Evolutionary conservation across 2,329 filamentous ascomycete species (phyloP).

Genomic region (Fusarium sp.): DNA sequence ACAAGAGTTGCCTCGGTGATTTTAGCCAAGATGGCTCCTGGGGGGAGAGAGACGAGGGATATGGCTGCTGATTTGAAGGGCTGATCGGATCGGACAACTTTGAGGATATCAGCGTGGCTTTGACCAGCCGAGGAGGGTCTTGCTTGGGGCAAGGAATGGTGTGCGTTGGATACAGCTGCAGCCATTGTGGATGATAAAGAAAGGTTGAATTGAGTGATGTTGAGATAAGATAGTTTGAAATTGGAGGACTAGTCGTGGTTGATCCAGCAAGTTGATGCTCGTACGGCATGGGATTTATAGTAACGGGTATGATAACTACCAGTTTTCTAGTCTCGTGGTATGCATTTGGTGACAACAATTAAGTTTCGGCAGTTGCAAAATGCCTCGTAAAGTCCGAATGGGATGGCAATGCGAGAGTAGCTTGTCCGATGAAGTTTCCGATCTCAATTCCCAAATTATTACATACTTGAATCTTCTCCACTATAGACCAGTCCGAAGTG

Average conservation of each 20-base stretch:
- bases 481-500: background rate
- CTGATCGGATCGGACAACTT: background rate
- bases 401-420: no score
- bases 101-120: background rate
- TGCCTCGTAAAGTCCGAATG: no score
- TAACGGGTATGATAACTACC: no score
- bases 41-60: background rate
- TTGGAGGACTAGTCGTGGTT: background rate
- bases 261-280: rapidly evolving
- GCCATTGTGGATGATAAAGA: background rate
- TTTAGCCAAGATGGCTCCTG: background rate
- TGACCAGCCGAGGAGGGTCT: background rate
- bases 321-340: no score
- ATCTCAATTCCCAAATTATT: rapidly evolving
- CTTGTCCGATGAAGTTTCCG: background rate
- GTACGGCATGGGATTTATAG: background rate
- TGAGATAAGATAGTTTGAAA: background rate
- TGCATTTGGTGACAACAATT: background rate
- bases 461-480: background rate
- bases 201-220: background rate
- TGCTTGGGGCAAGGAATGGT: background rate
- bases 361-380: background rate
- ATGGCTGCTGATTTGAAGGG: background rate
- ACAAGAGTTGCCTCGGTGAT: background rate
- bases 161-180: background rate